Conservation (phyloP, 2,329 filamentous ascomycete species). For the Hypoxylon sp. region DNA sequence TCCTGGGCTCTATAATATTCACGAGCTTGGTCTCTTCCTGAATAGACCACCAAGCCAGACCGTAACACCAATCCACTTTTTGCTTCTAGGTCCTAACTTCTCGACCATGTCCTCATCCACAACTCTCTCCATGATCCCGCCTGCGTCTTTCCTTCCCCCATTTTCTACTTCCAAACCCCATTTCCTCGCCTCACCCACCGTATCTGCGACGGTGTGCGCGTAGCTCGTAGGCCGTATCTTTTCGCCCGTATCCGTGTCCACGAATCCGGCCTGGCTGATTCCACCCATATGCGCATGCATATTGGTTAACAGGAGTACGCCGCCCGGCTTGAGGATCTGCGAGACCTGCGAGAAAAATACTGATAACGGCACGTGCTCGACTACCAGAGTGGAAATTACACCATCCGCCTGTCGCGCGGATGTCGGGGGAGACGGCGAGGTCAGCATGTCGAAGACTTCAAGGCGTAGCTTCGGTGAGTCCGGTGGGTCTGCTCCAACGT, state of each 20-base stretch:
- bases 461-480: conserved; percentile 39
- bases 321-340: conserved; percentile 59
- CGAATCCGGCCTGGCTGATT: conserved; percentile 71
- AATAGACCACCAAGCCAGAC: conserved; percentile 67
- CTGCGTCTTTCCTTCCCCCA: conserved; percentile 43
- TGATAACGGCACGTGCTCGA: conserved; percentile 70
- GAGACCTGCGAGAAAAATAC: conserved; percentile 62
- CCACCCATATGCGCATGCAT: conserved; percentile 75
- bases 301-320: conserved; percentile 70
- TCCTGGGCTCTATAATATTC: not conserved
- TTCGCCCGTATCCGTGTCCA: conserved; percentile 61
- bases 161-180: conserved; percentile 59
- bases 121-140: conserved; percentile 55
- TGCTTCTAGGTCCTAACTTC: conserved; percentile 68
- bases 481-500: not conserved
- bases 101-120: conserved; percentile 68
- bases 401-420: conserved; percentile 53
- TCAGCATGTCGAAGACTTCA: conserved; percentile 56
- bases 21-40: conserved; percentile 43
- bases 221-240: conserved; percentile 72
- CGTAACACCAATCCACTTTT: conserved; percentile 71
- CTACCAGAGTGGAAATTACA: conserved; percentile 70
- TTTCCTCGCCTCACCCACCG: conserved; percentile 60
- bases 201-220: conserved; percentile 64
- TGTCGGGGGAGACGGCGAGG: conserved; percentile 43